phyloP scores from a whole-genome alignment of 108 stramenopile species.

The Skeletonema marinoi region DNA sequence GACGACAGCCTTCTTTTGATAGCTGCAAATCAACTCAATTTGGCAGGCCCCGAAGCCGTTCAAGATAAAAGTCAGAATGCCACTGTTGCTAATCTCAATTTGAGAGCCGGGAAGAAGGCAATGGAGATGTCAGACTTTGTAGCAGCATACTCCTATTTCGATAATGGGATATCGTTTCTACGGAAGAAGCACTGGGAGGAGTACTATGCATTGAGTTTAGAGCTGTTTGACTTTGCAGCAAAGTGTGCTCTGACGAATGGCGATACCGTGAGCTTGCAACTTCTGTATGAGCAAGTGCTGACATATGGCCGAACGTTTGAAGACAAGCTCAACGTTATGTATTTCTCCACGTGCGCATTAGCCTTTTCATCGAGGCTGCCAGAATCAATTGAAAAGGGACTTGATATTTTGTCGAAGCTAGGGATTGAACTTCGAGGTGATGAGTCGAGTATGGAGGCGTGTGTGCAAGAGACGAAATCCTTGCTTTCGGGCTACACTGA shows the following conservation, averaged over 20 bases:
- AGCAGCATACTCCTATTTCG: background rate
- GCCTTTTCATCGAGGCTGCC: background rate
- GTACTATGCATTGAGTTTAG: background rate
- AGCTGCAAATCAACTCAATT: constrained; percentile 25
- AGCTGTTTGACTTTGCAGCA: background rate
- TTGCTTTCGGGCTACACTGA: background rate
- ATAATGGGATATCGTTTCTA: background rate
- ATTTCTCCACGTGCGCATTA: background rate
- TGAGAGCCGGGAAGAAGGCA: constrained; percentile 35
- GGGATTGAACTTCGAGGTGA: constrained; percentile 2
- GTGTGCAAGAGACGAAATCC: background rate
- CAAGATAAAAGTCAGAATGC: background rate
- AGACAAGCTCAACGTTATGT: constrained; percentile 13
- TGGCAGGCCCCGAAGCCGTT: constrained; percentile 17
- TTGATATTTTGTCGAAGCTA: constrained; percentile 4
- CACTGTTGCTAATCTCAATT: constrained; percentile 12
- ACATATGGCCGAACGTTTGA: background rate
- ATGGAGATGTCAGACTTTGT: constrained; percentile 23
- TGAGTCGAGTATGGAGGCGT: background rate
- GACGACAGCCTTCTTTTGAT: constrained; percentile 20
- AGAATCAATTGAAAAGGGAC: constrained; percentile 1
- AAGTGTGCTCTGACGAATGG: constrained; percentile 10
- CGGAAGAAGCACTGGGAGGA: background rate
- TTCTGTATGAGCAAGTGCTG: background rate
- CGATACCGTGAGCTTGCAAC: background rate